Percentiles rank a stretch among this genome's conserved stretches.
Evolutionary conservation across 1,139 yeast genomes (phyloP).

Genomic region (Protomyces lactucae-debilis): DNA sequence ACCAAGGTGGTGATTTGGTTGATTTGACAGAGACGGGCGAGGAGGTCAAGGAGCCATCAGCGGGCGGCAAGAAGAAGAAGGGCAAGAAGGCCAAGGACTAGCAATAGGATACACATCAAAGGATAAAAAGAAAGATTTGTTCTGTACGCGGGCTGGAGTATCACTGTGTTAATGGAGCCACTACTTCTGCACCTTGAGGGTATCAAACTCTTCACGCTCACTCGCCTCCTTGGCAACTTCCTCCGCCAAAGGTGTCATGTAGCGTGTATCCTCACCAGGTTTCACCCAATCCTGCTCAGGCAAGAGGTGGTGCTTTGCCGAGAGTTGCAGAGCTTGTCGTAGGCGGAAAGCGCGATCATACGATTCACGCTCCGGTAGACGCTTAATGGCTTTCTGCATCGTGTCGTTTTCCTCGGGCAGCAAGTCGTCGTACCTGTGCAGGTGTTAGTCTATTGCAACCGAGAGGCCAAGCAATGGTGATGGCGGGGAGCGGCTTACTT

Average conservation of each 20-base stretch:
- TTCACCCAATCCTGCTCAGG: conserved; percentile 74
- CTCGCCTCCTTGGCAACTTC: conserved; percentile 26
- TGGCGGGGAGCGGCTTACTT: conserved; percentile 9
- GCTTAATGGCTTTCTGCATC: conserved; percentile 77
- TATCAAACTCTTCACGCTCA: conserved; percentile 29
- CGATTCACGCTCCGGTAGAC: conserved; percentile 77
- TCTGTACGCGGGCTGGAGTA: background rate
- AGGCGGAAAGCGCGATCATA: conserved; percentile 92
- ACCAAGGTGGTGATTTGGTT: background rate
- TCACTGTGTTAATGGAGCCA: background rate
- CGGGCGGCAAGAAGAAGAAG: background rate
- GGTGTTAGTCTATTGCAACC: background rate
- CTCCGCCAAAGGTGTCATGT: conserved; percentile 56
- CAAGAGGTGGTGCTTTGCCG: conserved; percentile 76
- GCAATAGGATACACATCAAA: background rate
- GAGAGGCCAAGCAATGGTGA: background rate
- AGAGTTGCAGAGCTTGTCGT: conserved; percentile 83
- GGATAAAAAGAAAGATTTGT: background rate
- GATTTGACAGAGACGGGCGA: background rate
- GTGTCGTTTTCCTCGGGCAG: conserved; percentile 80
- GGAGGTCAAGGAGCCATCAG: background rate
- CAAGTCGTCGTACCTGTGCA: conserved; percentile 66
- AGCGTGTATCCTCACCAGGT: conserved; percentile 78
- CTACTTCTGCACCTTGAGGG: conserved; percentile 19
- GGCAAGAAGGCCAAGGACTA: background rate